Evolutionary conservation across 192 early-diverging fungal genomes (phyloP).

Genomic region (Irineochytrium annulatum): DNA sequence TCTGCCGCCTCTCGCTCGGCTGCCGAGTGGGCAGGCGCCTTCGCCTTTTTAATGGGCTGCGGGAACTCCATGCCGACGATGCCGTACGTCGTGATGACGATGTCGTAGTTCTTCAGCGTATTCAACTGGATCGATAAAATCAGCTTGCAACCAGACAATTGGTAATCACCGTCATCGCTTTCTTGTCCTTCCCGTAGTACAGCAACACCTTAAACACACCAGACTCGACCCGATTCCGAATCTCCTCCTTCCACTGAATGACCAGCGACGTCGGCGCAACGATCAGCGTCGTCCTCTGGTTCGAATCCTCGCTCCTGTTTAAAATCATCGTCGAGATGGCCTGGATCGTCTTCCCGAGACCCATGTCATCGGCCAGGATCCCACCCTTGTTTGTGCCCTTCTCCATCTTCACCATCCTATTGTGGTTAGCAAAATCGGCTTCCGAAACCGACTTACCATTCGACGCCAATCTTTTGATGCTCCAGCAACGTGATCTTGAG

Average conservation of each 20-base stretch:
- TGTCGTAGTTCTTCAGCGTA: constrained; percentile 41
- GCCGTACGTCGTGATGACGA: constrained; percentile 43
- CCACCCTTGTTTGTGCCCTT: constrained; percentile 21
- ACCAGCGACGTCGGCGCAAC: constrained; percentile 67
- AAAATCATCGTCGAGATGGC: constrained; percentile 58
- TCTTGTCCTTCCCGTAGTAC: constrained; percentile 53
- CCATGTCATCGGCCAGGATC: constrained; percentile 47
- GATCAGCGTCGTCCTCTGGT: constrained; percentile 65
- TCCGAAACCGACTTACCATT: too few relatives aligned
- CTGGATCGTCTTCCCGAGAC: constrained; percentile 74
- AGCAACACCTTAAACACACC: constrained; percentile 53
- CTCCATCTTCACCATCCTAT: constrained; percentile 43
- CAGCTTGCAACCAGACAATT: neutral
- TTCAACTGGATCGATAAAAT: constrained; percentile 20
- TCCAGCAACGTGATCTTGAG: constrained; percentile 36
- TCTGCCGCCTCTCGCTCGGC: too few relatives aligned
- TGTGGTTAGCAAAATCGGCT: too few relatives aligned
- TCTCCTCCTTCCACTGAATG: constrained; percentile 70
- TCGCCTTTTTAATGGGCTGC: constrained; percentile 15
- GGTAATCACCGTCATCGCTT: neutral
- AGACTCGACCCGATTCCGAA: constrained; percentile 49
- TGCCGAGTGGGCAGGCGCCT: neutral
- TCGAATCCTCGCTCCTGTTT: constrained; percentile 40
- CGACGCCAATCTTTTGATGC: constrained; percentile 40
- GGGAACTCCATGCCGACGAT: constrained; percentile 33